phyloP scores from a whole-genome alignment of 2,329 filamentous ascomycete species.

The Lojkania enalia region DNA sequence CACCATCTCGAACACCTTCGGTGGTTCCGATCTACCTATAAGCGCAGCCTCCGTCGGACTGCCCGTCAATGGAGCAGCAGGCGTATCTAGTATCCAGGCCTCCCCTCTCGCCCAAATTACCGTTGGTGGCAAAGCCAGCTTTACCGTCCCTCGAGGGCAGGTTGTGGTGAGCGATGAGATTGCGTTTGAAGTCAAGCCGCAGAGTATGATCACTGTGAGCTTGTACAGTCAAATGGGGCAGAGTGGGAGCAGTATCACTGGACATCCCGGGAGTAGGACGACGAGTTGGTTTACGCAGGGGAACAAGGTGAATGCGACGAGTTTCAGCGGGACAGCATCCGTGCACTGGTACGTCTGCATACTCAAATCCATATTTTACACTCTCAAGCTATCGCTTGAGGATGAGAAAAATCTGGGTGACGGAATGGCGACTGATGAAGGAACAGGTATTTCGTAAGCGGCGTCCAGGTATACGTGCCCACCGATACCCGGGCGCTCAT shows the following conservation, averaged over 20 bases:
- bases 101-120: conserved; percentile 57
- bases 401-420: too few relatives aligned
- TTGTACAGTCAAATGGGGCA: conserved; percentile 62
- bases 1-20: conserved; percentile 66
- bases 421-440: too few relatives aligned
- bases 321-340: conserved; percentile 48
- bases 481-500: conserved; percentile 49
- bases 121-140: conserved; percentile 57
- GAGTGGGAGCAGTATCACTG: conserved; percentile 58
- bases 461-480: conserved; percentile 57
- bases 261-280: conserved; percentile 66
- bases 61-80: conserved; percentile 56
- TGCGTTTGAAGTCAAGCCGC: conserved; percentile 49
- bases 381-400: too few relatives aligned
- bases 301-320: conserved; percentile 55
- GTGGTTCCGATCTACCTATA: conserved; percentile 60
- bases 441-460: conserved; percentile 62
- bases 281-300: conserved; percentile 62
- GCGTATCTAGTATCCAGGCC: conserved; percentile 55
- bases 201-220: conserved; percentile 58
- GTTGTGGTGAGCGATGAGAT: conserved; percentile 64
- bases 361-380: too few relatives aligned
- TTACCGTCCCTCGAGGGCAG: conserved; percentile 58
- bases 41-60: conserved; percentile 60
- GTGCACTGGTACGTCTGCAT: conserved; percentile 47